These are phyloP conservation scores for Rhynchosporium agropyri DNA, from an alignment of 2,329 filamentous ascomycete genomes.

Conservation along the genomic window DNA sequence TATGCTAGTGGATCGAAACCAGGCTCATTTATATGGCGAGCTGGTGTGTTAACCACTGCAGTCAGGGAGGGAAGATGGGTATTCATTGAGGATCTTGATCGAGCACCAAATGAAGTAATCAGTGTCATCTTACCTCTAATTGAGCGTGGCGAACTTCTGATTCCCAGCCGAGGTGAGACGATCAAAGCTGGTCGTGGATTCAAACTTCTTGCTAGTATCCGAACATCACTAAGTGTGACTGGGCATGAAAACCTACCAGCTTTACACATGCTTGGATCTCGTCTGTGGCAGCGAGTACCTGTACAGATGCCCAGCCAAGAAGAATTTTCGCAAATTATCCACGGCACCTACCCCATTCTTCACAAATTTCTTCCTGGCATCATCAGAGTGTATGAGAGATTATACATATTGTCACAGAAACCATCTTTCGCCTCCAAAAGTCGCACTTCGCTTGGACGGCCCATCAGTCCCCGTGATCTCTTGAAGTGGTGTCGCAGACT, in stretches of 20 bases:
- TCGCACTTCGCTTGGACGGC: conserved; percentile 52
- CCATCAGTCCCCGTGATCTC: conserved; percentile 74
- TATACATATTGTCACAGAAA: conserved; percentile 50
- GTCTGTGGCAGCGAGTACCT: conserved; percentile 82
- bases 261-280: conserved; percentile 72
- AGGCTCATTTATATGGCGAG: conserved; percentile 88
- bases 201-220: conserved; percentile 87
- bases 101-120: conserved; percentile 92
- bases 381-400: conserved; percentile 59
- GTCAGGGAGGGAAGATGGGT: conserved; percentile 96
- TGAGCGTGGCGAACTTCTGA: conserved; percentile 86
- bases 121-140: conserved; percentile 91
- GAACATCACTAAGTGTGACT: conserved; percentile 71
- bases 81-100: conserved; percentile 93
- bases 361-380: conserved; percentile 62
- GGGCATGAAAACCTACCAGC: conserved; percentile 68
- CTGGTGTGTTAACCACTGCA: conserved; percentile 90
- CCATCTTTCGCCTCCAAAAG: conserved; percentile 50
- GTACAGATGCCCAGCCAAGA: conserved; percentile 65
- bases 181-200: conserved; percentile 84
- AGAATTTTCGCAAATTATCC: conserved; percentile 77
- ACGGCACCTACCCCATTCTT: conserved; percentile 70
- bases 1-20: conserved; percentile 88
- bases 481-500: conserved; percentile 89
- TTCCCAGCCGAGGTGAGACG: conserved; percentile 85